Evolutionary conservation across 192 early-diverging fungal genomes (phyloP), one percentile per base, ranked within the genome.

Genomic region (Backusella westeae): DNA sequence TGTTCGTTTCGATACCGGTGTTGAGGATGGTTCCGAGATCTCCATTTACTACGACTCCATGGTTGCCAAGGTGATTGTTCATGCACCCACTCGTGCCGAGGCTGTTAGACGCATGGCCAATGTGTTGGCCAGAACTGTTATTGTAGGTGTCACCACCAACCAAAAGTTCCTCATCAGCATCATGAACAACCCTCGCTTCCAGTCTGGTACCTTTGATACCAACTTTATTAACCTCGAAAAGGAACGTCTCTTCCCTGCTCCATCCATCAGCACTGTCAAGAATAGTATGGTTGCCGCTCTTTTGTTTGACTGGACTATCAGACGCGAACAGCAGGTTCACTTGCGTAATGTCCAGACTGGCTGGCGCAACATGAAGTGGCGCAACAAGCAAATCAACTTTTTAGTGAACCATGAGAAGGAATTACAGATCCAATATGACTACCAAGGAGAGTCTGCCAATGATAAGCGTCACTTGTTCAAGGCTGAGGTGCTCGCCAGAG

Each of bases 41-140:
- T 83, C 82, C 14, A 85, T 89, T 66, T 88, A 77, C 44, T 91
- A 91, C 68, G 90, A 91, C 35, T 85, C 90, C 5, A 85, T 91
- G 83, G 85, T 91, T 53, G 83, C 88, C 65, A 91, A 91, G 75
- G 80, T 91, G 35, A 87, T 83, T 29, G 85, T 87, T 8, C 84
- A 85, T 77, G 89, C 86, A 1, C 85, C 88, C 6, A 89, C 89
- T 2, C 88, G 89, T n/a, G 78, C 65, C 4, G 82, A 88, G 59
- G 87, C 87, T 32, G 80, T 90, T 34, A 80, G 76, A 23, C 79
- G 73, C 19, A 85, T 87, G 85, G 42, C 75, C 0, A 42, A 75
- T 19, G 87, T 81, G 0, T 69, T 89, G 36, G 52, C 78, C 1
- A 80, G 87, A 66, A 88, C 85, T 12, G 82, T 86, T 3, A 80